These are phyloP conservation scores for Psidium guajava DNA, from an alignment of 345 rosid species.

Conservation along the genomic window DNA sequence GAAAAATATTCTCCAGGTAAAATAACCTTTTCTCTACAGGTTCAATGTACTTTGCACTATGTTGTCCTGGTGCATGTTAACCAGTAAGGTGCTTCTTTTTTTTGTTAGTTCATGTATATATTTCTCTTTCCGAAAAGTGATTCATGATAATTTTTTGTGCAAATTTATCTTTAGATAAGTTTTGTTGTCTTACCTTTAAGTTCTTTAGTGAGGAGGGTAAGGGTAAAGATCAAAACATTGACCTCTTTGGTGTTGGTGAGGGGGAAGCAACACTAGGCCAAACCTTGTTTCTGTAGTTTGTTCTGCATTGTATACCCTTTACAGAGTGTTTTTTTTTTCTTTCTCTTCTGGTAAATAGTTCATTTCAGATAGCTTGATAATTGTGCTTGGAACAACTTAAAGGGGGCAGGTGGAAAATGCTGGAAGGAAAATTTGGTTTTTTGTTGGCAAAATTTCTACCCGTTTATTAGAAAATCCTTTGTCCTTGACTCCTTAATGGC, in stretches of 20 bases:
- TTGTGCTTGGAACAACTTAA: neutral
- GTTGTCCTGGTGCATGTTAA: neutral
- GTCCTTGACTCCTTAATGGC: neutral
- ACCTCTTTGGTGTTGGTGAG: neutral
- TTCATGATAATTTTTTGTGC: neutral
- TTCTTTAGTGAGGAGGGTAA: neutral
- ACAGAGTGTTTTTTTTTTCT: neutral
- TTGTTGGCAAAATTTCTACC: neutral
- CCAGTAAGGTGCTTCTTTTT: neutral
- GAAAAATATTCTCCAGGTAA: slow-evolving; percentile 56
- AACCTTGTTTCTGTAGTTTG: neutral
- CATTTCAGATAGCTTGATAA: neutral
- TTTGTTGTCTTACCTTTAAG: neutral
- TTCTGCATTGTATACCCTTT: neutral
- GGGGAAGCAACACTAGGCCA: neutral
- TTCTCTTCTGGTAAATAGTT: neutral
- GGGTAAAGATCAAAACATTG: neutral
- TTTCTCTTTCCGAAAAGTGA: neutral
- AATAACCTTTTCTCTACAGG: neutral
- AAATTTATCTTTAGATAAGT: neutral
- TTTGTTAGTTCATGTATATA: neutral
- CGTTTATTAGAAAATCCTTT: neutral
- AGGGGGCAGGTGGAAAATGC: neutral
- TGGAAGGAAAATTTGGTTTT: neutral
- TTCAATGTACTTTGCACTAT: neutral